Evolutionary conservation across 345 rosid species (phyloP).

Genomic region (Rhodamnia argentea): DNA sequence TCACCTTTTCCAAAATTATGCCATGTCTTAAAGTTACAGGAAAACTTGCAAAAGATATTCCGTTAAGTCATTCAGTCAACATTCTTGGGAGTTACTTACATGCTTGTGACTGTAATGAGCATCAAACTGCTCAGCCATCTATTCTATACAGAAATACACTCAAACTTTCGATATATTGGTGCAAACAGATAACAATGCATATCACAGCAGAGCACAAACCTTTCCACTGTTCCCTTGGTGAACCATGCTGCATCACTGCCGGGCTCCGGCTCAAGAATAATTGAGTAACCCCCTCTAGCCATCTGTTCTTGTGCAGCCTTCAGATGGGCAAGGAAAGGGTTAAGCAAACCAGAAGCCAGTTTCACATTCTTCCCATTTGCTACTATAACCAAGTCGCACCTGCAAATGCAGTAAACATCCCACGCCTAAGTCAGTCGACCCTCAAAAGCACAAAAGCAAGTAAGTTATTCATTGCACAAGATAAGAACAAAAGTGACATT

Average conservation of each 20-base stretch:
- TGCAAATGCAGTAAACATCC: slow-evolving; percentile 6
- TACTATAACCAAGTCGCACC: slow-evolving; percentile 83
- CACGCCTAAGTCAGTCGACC: not conserved
- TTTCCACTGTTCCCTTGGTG: slow-evolving; percentile 71
- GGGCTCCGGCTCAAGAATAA: slow-evolving; percentile 59
- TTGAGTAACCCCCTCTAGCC: slow-evolving; percentile 87
- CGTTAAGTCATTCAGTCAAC: not conserved
- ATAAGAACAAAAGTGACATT: not conserved
- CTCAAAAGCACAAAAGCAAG: not conserved
- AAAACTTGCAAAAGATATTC: not conserved
- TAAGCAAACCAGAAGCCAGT: slow-evolving; percentile 80
- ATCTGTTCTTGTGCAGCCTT: slow-evolving; percentile 76
- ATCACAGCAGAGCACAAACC: slow-evolving; percentile 23
- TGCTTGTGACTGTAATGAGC: not conserved
- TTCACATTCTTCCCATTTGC: slow-evolving; percentile 80
- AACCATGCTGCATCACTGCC: slow-evolving; percentile 62
- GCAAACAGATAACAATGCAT: not conserved
- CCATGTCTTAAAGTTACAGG: not conserved
- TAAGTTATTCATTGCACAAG: not conserved
- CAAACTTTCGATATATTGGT: not conserved
- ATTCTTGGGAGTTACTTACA: not conserved
- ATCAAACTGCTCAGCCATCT: not conserved
- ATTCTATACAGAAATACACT: not conserved
- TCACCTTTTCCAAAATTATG: not conserved
- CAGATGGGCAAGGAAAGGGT: slow-evolving; percentile 85